Conservation (phyloP, 2,329 filamentous ascomycete genomes). For the Alternaria triticina region DNA sequence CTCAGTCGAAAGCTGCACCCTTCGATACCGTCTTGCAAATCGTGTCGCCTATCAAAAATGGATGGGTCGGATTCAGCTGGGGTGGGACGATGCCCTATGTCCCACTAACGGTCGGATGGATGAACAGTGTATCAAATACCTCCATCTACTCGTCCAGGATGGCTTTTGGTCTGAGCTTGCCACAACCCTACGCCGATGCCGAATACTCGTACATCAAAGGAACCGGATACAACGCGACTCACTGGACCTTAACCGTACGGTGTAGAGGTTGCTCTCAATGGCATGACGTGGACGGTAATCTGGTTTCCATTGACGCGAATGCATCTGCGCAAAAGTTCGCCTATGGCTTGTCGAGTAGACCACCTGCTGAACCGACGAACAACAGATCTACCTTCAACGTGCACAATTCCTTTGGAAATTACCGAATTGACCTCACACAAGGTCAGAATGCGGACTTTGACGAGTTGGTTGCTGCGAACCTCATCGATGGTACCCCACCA, state of each 20-base stretch:
- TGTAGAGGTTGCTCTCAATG: constrained; percentile 41
- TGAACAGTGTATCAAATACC: constrained; percentile 49
- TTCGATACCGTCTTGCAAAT: constrained; percentile 56
- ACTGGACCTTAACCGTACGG: constrained; percentile 41
- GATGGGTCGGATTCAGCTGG: constrained; percentile 59
- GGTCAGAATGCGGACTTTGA: constrained; percentile 37
- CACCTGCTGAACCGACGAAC: constrained; percentile 34
- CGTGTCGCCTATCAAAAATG: constrained; percentile 51
- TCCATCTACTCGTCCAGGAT: constrained; percentile 53
- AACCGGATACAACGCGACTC: constrained; percentile 39
- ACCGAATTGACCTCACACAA: constrained; percentile 31
- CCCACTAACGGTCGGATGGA: constrained; percentile 56
- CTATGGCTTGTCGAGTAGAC: constrained; percentile 27
- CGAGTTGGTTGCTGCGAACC: constrained; percentile 30
- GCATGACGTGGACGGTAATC: constrained; percentile 34
- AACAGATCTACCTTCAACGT: constrained; percentile 42
- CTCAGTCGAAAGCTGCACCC: constrained; percentile 33
- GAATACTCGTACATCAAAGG: constrained; percentile 42
- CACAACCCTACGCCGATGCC: constrained; percentile 31
- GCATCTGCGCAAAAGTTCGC: constrained; percentile 32
- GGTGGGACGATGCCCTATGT: constrained; percentile 59
- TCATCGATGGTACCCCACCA: constrained; percentile 23
- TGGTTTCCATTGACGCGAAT: constrained; percentile 22
- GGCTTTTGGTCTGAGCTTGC: constrained; percentile 47
- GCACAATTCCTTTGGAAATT: constrained; percentile 36